phyloP scores from a whole-genome alignment of 177 flowering plant genomes.

The Vitis hybrid region DNA sequence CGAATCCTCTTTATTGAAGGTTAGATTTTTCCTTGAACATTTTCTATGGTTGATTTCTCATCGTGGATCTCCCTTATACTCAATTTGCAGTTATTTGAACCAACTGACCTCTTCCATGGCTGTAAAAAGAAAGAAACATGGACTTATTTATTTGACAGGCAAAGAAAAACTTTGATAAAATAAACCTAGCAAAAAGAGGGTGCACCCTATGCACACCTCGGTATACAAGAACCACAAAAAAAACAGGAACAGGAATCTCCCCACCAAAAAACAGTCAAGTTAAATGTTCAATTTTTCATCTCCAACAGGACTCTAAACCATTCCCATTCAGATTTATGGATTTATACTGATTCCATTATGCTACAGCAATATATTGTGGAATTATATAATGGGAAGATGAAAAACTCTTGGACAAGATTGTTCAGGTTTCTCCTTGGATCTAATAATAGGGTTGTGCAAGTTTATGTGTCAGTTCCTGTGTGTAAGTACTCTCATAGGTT shows the following conservation, averaged over 20 bases:
- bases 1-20: slow-evolving; percentile 50
- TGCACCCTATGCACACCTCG: too few relatives aligned
- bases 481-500: too few relatives aligned
- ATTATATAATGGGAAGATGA: background rate
- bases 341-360: background rate
- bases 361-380: background rate
- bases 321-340: too few relatives aligned
- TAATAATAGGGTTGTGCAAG: background rate
- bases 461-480: background rate
- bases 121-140: too few relatives aligned
- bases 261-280: too few relatives aligned
- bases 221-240: background rate
- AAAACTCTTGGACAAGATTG: background rate
- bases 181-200: too few relatives aligned
- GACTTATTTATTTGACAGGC: too few relatives aligned
- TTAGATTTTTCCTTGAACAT: slow-evolving; percentile 13
- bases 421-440: slow-evolving; percentile 6
- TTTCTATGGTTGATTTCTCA: slow-evolving; percentile 8
- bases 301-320: too few relatives aligned
- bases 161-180: too few relatives aligned
- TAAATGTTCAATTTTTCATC: too few relatives aligned
- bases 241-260: background rate
- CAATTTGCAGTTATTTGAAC: background rate
- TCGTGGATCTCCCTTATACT: background rate
- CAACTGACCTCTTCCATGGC: background rate